These are phyloP conservation scores for Phalaenopsis aphrodite DNA, from an alignment of 106 monocot species.

Conservation along the genomic window DNA sequence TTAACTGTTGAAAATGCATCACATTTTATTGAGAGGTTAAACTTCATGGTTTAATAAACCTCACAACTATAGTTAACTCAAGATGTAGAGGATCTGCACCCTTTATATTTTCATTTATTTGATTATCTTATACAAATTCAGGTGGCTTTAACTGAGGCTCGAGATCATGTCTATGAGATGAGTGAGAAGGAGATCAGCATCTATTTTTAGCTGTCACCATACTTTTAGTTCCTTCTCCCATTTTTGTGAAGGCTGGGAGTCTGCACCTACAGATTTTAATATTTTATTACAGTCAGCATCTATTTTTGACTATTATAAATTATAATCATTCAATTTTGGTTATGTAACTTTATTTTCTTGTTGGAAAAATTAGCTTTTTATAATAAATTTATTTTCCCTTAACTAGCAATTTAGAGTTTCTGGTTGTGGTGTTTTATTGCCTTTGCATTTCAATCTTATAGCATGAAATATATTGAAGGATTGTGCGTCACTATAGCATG, in stretches of 20 bases:
- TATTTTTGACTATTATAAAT: not conserved
- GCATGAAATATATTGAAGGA: no score
- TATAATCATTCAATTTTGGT: not conserved
- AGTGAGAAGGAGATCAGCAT: conserved; percentile 80
- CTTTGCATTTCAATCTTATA: no score
- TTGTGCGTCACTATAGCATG: no score
- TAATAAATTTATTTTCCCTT: not conserved
- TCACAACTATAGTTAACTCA: not conserved
- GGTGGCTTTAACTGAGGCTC: conserved; percentile 93
- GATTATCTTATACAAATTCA: conserved; percentile 15
- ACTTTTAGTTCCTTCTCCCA: not conserved
- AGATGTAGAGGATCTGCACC: not conserved
- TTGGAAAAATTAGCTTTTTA: not conserved
- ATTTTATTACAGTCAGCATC: not conserved
- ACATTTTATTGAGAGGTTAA: no score
- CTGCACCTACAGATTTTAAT: not conserved
- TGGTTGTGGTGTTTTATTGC: no score
- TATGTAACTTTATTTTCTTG: not conserved
- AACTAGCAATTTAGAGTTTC: no score
- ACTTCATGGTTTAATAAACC: not conserved
- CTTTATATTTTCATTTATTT: not conserved
- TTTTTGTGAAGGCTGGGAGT: not conserved
- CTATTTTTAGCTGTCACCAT: conserved; percentile 45
- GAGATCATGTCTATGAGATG: conserved; percentile 95
- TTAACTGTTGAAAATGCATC: no score